Evolutionary conservation across 2,329 filamentous ascomycete species (phyloP).

Genomic region (Sporothrix sp.): DNA sequence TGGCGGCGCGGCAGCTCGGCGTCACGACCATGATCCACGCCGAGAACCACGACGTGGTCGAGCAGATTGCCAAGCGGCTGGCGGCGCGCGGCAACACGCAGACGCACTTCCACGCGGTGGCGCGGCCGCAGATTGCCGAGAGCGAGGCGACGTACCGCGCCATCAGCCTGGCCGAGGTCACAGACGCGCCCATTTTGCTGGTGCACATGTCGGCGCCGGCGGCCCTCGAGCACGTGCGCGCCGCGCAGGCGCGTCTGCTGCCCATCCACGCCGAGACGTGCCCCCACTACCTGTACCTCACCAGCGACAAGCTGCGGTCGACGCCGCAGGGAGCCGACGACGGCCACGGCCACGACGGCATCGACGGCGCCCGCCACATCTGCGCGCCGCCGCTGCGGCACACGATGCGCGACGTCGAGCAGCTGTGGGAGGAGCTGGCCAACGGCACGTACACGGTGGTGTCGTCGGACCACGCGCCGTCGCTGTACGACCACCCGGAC

Average conservation of each 20-base stretch:
- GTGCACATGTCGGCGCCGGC: constrained; percentile 41
- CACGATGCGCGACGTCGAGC: constrained; percentile 33
- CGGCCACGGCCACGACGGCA: neutral
- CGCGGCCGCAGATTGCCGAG: constrained; percentile 36
- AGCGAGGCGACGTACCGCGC: constrained; percentile 39
- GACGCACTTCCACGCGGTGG: constrained; percentile 37
- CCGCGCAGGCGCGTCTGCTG: constrained; percentile 39
- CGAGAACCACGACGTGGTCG: constrained; percentile 55
- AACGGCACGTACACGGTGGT: constrained; percentile 46
- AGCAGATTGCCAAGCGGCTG: constrained; percentile 22
- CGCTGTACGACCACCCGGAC: constrained; percentile 35
- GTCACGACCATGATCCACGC: constrained; percentile 50
- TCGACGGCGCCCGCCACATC: constrained; percentile 38
- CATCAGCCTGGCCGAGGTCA: constrained; percentile 39
- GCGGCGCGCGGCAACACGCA: constrained; percentile 22
- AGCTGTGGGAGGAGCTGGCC: constrained; percentile 40
- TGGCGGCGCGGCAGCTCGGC: constrained; percentile 34
- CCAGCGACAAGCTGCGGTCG: constrained; percentile 28
- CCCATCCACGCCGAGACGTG: constrained; percentile 49
- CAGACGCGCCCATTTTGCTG: constrained; percentile 42
- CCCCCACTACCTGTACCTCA: constrained; percentile 47
- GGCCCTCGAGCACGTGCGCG: constrained; percentile 38
- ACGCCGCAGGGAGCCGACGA: neutral
- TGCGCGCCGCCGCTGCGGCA: constrained; percentile 42
- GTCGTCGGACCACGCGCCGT: constrained; percentile 39